These are phyloP conservation scores for Xylaria sp. DNA, from an alignment of 2,329 filamentous ascomycete genomes.

Conservation along the genomic window DNA sequence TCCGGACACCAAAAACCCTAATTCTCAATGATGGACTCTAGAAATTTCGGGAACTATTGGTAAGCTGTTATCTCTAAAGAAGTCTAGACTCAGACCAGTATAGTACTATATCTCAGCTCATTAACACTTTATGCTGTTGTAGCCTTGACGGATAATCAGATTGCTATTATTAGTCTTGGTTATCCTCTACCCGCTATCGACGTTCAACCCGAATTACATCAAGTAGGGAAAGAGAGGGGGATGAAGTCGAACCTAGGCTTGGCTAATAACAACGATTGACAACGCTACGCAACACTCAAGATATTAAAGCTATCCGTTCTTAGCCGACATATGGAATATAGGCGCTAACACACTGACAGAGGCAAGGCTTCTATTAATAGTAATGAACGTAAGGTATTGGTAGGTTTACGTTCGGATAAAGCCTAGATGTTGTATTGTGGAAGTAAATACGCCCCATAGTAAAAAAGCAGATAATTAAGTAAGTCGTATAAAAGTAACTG, in stretches of 20 bases:
- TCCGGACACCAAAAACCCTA: not conserved
- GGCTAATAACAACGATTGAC: not conserved
- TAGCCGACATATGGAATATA: not conserved
- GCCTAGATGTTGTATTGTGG: not conserved
- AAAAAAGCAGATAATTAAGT: not conserved
- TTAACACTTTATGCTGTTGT: not conserved
- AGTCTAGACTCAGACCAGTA: not conserved
- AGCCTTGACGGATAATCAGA: not conserved
- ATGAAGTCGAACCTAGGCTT: not conserved
- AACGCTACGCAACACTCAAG: not conserved
- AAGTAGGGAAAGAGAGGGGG: not conserved
- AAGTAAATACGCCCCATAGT: not conserved
- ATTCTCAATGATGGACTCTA: not conserved
- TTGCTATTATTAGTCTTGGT: not conserved
- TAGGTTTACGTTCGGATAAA: not conserved
- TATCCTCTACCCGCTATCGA: not conserved
- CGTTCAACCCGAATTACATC: not conserved
- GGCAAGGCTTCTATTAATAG: not conserved
- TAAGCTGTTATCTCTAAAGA: not conserved
- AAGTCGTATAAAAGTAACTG: not conserved
- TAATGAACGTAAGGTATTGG: too few species aligned
- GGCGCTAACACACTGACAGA: not conserved
- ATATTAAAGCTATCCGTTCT: not conserved
- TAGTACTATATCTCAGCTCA: too few species aligned
- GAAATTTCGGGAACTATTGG: not conserved